Conservation (phyloP, 192 early-diverging fungal genomes). For the Entomortierella parvispora region DNA sequence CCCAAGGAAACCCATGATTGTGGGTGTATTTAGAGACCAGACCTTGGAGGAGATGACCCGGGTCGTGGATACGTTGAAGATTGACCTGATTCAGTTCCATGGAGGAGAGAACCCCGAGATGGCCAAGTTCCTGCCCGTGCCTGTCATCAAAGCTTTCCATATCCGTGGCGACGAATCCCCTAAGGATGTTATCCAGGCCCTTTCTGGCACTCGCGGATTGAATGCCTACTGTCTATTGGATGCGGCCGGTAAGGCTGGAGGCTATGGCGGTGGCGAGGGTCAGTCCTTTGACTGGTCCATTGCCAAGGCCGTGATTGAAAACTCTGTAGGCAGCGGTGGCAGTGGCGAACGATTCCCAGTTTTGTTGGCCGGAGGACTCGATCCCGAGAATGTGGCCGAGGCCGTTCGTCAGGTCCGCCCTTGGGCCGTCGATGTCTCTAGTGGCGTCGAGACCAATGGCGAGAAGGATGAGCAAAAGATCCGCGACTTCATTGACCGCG, state of each 20-base stretch:
- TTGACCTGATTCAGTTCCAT: slow-evolving; percentile 97
- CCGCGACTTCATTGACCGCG: slow-evolving; percentile 71
- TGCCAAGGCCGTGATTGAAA: slow-evolving; percentile 59
- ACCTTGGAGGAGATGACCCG: slow-evolving; percentile 77
- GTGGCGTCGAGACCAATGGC: slow-evolving; percentile 88
- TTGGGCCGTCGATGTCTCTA: slow-evolving; percentile 93
- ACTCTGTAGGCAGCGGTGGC: slow-evolving; percentile 41
- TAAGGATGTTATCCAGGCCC: slow-evolving; percentile 57
- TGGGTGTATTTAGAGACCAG: slow-evolving; percentile 96
- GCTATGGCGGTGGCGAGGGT: slow-evolving; percentile 83
- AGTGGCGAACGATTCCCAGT: slow-evolving; percentile 64
- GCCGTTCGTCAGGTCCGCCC: slow-evolving; percentile 77
- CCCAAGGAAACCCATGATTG: slow-evolving; percentile 77
- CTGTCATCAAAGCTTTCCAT: slow-evolving; percentile 92
- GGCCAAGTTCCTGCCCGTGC: slow-evolving; percentile 78
- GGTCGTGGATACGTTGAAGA: slow-evolving; percentile 67
- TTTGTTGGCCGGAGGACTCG: slow-evolving; percentile 91
- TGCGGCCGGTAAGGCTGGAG: slow-evolving; percentile 66
- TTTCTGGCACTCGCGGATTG: slow-evolving; percentile 51
- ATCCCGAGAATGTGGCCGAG: slow-evolving; percentile 80
- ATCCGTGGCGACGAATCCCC: slow-evolving; percentile 65
- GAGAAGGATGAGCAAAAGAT: slow-evolving; percentile 86
- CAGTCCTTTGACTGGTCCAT: slow-evolving; percentile 88
- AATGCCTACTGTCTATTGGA: slow-evolving; percentile 69
- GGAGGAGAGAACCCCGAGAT: slow-evolving; percentile 76